Percentiles rank a stretch among this genome's conserved stretches.
Conservation (phyloP, 2,329 filamentous ascomycete species). For the Fusarium burgessii region DNA sequence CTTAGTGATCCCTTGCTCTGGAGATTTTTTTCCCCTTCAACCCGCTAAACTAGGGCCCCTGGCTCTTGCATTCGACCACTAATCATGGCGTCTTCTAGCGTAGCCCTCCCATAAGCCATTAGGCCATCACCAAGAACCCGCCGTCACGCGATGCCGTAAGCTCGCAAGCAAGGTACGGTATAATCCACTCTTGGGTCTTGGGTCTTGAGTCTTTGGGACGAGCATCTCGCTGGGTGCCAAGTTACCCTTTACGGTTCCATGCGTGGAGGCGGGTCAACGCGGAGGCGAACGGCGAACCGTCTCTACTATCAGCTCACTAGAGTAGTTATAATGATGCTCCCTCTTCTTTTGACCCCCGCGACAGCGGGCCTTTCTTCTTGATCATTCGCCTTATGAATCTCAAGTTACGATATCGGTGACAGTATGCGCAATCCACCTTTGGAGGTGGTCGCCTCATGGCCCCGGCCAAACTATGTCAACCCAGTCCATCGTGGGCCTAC, state of each 20-base stretch:
- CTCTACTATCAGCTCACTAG: constrained; percentile 12
- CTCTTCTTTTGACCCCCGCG: constrained; percentile 15
- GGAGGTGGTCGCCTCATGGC: constrained; percentile 54
- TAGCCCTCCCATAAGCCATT: constrained; percentile 20
- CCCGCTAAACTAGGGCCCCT: constrained; percentile 5
- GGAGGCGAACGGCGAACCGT: constrained; percentile 24
- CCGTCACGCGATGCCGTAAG: constrained; percentile 38
- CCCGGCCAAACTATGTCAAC: constrained; percentile 53
- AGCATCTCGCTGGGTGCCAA: constrained; percentile 15
- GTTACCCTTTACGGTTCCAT: constrained; percentile 18
- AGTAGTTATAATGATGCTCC: constrained; percentile 38
- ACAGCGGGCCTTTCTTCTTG: constrained; percentile 49
- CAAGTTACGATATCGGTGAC: constrained; percentile 1
- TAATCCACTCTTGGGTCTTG: constrained; percentile 9
- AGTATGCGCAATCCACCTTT: constrained; percentile 53
- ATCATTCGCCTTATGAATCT: constrained; percentile 11
- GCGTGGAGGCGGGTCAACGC: constrained; percentile 37
- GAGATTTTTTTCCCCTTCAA: not conserved
- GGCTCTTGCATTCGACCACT: constrained; percentile 18
- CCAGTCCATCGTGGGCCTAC: constrained; percentile 54
- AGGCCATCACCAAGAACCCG: constrained; percentile 33
- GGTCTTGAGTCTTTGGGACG: not conserved
- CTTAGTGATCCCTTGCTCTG: constrained; percentile 3
- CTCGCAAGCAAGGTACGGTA: constrained; percentile 13
- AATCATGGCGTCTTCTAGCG: constrained; percentile 29